Conservation (phyloP, 2,329 filamentous ascomycete species). For the Cercospora canescens region DNA sequence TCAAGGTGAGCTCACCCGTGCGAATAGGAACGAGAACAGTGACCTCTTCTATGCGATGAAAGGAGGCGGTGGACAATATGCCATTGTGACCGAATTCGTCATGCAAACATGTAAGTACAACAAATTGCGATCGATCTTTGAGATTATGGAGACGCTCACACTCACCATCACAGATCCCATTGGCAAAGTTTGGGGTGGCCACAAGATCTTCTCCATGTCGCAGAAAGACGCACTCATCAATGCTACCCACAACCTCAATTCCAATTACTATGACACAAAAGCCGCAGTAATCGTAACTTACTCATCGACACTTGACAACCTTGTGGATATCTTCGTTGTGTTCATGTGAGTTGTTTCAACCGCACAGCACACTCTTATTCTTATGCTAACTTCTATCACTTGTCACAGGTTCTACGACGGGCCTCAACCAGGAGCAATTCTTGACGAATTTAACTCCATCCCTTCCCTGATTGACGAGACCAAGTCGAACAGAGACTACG, state of each 20-base stretch:
- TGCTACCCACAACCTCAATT: slow-evolving; percentile 51
- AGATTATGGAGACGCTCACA: neutral
- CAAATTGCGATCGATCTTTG: neutral
- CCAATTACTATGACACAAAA: slow-evolving; percentile 60
- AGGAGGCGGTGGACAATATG: slow-evolving; percentile 31
- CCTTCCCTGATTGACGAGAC: slow-evolving; percentile 21
- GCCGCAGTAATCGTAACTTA: slow-evolving; percentile 61
- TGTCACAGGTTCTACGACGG: slow-evolving; percentile 49
- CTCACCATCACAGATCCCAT: slow-evolving; percentile 2
- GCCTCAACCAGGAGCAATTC: slow-evolving; percentile 47
- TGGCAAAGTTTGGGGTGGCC: slow-evolving; percentile 48
- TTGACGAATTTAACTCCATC: slow-evolving; percentile 54
- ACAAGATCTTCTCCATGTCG: slow-evolving; percentile 42
- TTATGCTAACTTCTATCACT: neutral
- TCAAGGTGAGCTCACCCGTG: slow-evolving; percentile 26
- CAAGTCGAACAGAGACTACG: slow-evolving; percentile 16
- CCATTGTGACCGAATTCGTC: slow-evolving; percentile 41
- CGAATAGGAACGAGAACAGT: slow-evolving; percentile 27
- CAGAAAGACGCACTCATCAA: slow-evolving; percentile 44
- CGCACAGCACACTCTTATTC: too few species aligned
- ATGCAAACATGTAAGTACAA: slow-evolving; percentile 23
- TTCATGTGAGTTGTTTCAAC: slow-evolving; percentile 43
- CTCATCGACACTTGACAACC: slow-evolving; percentile 45
- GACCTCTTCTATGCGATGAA: slow-evolving; percentile 31
- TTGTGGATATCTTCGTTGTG: slow-evolving; percentile 58